Conservation (phyloP, 495 filamentous ascomycete genomes). For the Penicillium ochrochloron region DNA sequence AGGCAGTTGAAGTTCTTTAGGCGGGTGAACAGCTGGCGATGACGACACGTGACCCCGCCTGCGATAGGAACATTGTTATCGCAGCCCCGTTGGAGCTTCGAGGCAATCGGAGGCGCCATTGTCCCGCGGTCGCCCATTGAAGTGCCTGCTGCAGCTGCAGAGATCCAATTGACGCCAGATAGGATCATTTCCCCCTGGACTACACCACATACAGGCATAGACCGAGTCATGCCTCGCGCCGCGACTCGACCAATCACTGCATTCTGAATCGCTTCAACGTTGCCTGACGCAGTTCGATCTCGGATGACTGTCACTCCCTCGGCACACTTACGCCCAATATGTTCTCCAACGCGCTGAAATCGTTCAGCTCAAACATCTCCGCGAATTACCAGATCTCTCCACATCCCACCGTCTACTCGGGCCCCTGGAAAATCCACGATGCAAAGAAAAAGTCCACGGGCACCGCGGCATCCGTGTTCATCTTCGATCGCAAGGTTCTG, state of each 20-base stretch:
- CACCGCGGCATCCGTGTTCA: constrained; percentile 87
- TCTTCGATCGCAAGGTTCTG: constrained; percentile 87
- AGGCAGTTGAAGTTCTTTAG: not conserved
- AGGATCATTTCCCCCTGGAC: not conserved
- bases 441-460: constrained; percentile 94
- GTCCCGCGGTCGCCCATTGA: constrained; percentile 1
- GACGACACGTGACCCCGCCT: constrained; percentile 16
- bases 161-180: constrained; percentile 1
- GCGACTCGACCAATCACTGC: constrained; percentile 4
- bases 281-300: constrained; percentile 8
- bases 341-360: constrained; percentile 91
- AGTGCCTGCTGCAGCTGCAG: not conserved
- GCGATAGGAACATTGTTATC: constrained; percentile 27
- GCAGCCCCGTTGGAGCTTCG: constrained; percentile 12
- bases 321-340: constrained; percentile 52
- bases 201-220: not conserved
- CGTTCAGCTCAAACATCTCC: constrained; percentile 87
- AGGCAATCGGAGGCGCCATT: not conserved
- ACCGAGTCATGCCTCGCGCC: constrained; percentile 18
- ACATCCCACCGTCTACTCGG: constrained; percentile 70
- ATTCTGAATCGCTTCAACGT: constrained; percentile 21
- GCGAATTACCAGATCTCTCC: constrained; percentile 83
- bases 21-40: not conserved
- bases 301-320: not conserved
- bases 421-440: constrained; percentile 96